Base-by-base conservation (phyloP, 2,329 filamentous ascomycete genomes). In the Pseudocercospora macadamiae region DNA sequence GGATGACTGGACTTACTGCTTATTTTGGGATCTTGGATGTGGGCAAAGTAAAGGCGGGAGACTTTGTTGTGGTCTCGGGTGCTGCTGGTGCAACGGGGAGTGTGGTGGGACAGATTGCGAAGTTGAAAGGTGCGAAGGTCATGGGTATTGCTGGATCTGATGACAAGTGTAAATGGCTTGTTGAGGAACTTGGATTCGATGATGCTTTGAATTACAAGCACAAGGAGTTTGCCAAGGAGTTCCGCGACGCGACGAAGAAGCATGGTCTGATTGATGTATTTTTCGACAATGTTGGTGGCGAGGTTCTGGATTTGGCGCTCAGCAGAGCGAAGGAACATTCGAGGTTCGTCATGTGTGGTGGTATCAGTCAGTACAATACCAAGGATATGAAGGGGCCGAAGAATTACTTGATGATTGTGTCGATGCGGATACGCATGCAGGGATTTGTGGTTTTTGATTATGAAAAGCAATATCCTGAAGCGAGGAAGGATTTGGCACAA, bases 1-100 rank as follows among this genome's bases (percentile, higher is more conserved):
- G 89, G 10, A 76, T 86, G 73, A 90, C 89, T 0, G 88, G 88
- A 2, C 67, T 92, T 62, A 93, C 90, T 0, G 89, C 89, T 1
- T 93, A 90, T 76, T 89, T 90, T 63, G 89, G 90, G 18, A 84
- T 93, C 71, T 73, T 84, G 26, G 82, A 89, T 55, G 83, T 93
- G 45, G 89, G 85, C 2, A 77, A 88, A 55, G 84, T 88, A 37
- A 85, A 87, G 72, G 73, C 82, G 0, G 89, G 89, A 3, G 88
- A 93, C 64, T 86, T 88, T 3, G 89, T 93, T 1, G 88, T 93
- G 6, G 87, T 93, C 0, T 89, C 86, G 7, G 89, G 89, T 5
- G 90, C 90, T 1, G 90, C 90, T 0, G 90, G 90, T 2, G 90
- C 89, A 0, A 93, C 90, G 0, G 90, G 90, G 1, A 88, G 83